Conservation (phyloP, 2,329 filamentous ascomycete species). For the Curvularia lunata region DNA sequence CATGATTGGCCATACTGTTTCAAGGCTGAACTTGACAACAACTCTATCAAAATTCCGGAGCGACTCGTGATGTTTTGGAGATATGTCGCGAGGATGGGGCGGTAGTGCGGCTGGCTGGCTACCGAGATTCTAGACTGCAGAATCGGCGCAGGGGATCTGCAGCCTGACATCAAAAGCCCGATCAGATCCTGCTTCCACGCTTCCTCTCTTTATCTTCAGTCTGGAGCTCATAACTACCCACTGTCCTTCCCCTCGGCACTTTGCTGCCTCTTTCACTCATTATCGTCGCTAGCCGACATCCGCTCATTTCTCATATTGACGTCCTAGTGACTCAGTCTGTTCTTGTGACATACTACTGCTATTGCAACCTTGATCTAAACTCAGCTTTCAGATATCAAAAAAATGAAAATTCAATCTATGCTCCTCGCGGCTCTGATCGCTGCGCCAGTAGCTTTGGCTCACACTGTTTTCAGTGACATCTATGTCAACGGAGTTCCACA, state of each 20-base stretch:
- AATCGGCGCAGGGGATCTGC: neutral
- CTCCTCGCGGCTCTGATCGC: conserved; percentile 42
- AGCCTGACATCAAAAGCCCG: neutral
- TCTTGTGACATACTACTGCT: neutral
- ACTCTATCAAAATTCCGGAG: conserved; percentile 6
- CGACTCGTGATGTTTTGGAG: neutral
- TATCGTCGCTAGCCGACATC: conserved; percentile 46
- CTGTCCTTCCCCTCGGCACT: conserved; percentile 33
- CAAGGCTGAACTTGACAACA: conserved; percentile 28
- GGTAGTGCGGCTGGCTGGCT: neutral
- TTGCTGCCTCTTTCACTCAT: conserved; percentile 41
- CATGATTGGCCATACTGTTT: conserved; percentile 34
- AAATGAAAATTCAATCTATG: conserved; percentile 45
- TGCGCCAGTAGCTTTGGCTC: conserved; percentile 41
- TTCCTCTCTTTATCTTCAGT: conserved; percentile 31
- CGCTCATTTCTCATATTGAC: conserved; percentile 37
- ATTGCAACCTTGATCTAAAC: conserved; percentile 25
- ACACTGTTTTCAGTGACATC: conserved; percentile 47
- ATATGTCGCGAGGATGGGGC: neutral
- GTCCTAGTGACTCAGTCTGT: conserved; percentile 39
- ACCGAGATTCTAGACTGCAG: neutral
- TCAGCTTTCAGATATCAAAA: conserved; percentile 5
- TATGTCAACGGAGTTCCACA: conserved; percentile 43
- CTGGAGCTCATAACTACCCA: conserved; percentile 35
- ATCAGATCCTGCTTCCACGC: neutral